phyloP scores from a whole-genome alignment of 805 yeast species.

The Monosporozyma siamensis region DNA sequence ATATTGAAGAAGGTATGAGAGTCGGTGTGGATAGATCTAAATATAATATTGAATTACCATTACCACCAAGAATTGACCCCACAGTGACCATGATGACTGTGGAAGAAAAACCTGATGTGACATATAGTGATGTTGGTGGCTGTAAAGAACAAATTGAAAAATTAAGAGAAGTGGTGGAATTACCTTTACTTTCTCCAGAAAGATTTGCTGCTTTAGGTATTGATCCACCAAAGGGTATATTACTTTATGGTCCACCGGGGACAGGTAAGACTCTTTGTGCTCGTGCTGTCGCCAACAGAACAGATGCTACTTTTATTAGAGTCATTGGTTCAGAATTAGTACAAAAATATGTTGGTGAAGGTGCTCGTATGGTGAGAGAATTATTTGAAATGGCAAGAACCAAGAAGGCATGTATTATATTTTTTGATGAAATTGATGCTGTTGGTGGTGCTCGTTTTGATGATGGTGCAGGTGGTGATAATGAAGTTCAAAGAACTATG shows the following conservation, averaged over 20 bases:
- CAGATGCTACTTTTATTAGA: conserved; percentile 96
- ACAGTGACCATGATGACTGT: conserved; percentile 99
- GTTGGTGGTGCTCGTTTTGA: conserved; percentile 99
- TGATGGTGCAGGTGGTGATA: conserved; percentile 99
- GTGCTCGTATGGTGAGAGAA: conserved; percentile 99
- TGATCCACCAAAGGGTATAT: conserved; percentile 97
- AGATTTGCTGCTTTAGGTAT: conserved; percentile 94
- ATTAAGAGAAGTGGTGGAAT: conserved; percentile 89
- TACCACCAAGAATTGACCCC: conserved; percentile 97
- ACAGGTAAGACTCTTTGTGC: conserved; percentile 98
- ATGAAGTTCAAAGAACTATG: conserved; percentile 98
- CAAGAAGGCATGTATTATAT: conserved; percentile 94
- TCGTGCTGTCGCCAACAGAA: conserved; percentile 97
- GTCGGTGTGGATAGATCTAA: conserved; percentile 98
- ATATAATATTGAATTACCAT: conserved; percentile 92
- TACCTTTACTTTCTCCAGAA: conserved; percentile 90
- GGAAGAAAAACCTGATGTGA: conserved; percentile 98
- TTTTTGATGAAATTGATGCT: conserved; percentile 97
- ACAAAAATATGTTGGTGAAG: conserved; percentile 98
- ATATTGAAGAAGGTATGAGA: conserved; percentile 98
- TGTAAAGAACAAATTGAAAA: conserved; percentile 97
- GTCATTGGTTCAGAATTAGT: conserved; percentile 98
- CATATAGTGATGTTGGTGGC: conserved; percentile 97
- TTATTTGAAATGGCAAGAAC: conserved; percentile 98
- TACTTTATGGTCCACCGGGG: conserved; percentile 97